Percentiles rank a stretch among this genome's conserved stretches.
These are phyloP conservation scores for Vigna hirtella DNA, from an alignment of 306 rosid species.

Conservation along the genomic window DNA sequence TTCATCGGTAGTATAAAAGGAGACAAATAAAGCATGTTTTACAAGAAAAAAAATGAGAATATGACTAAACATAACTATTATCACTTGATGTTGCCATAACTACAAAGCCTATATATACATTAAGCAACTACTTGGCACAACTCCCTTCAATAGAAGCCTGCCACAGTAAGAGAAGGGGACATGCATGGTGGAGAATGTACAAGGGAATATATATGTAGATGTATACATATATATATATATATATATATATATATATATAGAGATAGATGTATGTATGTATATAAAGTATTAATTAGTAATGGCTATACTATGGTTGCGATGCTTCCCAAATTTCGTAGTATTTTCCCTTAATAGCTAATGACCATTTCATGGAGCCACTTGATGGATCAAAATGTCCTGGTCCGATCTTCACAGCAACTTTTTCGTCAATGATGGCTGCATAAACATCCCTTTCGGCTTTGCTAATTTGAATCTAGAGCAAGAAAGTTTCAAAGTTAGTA, in stretches of 20 bases:
- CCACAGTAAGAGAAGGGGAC: not conserved
- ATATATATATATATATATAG: too few species aligned
- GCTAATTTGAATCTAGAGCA: constrained; percentile 60
- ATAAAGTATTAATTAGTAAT: not conserved
- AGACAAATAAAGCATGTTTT: too few species aligned
- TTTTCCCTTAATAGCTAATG: constrained; percentile 61
- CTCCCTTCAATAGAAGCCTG: constrained; percentile 36
- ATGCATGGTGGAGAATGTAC: not conserved
- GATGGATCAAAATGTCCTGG: constrained; percentile 84
- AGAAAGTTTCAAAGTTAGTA: constrained; percentile 30
- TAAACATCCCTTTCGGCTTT: constrained; percentile 79
- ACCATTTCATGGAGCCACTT: constrained; percentile 58
- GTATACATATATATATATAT: constrained; percentile 22
- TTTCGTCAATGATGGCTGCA: constrained; percentile 72
- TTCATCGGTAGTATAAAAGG: too few species aligned
- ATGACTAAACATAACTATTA: too few species aligned
- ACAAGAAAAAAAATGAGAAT: too few species aligned
- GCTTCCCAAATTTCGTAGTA: constrained; percentile 86
- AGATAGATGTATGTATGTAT: not conserved
- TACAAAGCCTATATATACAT: constrained; percentile 8
- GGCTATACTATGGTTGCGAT: constrained; percentile 42
- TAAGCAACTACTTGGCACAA: constrained; percentile 12
- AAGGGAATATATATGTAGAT: constrained; percentile 17
- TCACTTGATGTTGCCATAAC: not conserved
- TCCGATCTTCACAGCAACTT: constrained; percentile 79